A percentile compares a stretch with the other conserved stretches of the same genome.
phyloP scores from a whole-genome alignment of 2,329 filamentous ascomycete species.

The Leptographium galeiforme region DNA sequence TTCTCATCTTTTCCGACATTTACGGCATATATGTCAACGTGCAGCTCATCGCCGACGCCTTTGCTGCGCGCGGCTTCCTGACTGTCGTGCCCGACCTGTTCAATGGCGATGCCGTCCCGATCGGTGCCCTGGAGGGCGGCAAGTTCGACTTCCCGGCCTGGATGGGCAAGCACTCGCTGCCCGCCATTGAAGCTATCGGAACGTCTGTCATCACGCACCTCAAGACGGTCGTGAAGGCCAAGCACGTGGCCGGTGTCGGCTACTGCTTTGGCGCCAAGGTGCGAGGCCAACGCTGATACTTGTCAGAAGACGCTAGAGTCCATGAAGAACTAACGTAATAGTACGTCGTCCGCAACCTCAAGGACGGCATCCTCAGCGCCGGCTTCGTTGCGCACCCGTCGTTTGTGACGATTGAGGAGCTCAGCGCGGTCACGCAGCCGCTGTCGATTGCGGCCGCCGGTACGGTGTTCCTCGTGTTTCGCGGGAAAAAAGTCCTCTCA shows the following conservation, averaged over 20 bases:
- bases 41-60: slow-evolving; percentile 59
- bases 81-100: slow-evolving; percentile 59
- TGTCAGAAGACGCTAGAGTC: too few relatives aligned
- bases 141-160: slow-evolving; percentile 29
- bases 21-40: slow-evolving; percentile 41
- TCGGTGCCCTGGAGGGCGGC: slow-evolving; percentile 29
- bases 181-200: slow-evolving; percentile 38
- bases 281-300: background rate
- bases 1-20: slow-evolving; percentile 33
- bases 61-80: slow-evolving; percentile 59
- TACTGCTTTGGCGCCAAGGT: slow-evolving; percentile 69
- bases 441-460: slow-evolving; percentile 51
- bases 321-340: slow-evolving; percentile 14
- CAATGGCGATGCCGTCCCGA: slow-evolving; percentile 46
- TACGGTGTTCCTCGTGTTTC: background rate
- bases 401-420: slow-evolving; percentile 56
- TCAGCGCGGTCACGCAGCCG: slow-evolving; percentile 51
- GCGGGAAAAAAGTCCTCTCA: too few relatives aligned
- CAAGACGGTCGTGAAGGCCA: slow-evolving; percentile 38
- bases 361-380: slow-evolving; percentile 45
- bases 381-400: slow-evolving; percentile 67
- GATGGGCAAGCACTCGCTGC: slow-evolving; percentile 28
- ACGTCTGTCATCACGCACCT: slow-evolving; percentile 42
- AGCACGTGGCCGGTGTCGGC: slow-evolving; percentile 50
- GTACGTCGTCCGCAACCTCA: slow-evolving; percentile 58